These are phyloP conservation scores for Mycogone perniciosa DNA, from an alignment of 2,329 filamentous ascomycete genomes.

Conservation along the genomic window DNA sequence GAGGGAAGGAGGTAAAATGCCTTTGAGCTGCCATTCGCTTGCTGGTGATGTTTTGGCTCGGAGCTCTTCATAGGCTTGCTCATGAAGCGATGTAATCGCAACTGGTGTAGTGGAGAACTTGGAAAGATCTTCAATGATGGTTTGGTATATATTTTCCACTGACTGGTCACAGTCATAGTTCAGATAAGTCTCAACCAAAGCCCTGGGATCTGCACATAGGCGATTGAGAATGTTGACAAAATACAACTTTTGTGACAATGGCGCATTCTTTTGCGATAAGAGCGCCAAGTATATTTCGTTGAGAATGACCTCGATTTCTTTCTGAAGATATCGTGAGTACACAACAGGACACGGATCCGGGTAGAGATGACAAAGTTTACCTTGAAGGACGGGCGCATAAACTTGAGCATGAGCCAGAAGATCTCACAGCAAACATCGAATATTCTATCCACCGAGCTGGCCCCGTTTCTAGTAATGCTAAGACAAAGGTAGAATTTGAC, in stretches of 20 bases:
- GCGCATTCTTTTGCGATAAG: conserved; percentile 79
- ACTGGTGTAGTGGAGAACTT: conserved; percentile 78
- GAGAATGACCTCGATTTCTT: conserved; percentile 95
- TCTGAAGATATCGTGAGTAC: conserved; percentile 43
- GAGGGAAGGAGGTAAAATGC: conserved; percentile 79
- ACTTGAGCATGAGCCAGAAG: conserved; percentile 95
- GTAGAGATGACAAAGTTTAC: conserved; percentile 33
- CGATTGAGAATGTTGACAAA: conserved; percentile 82
- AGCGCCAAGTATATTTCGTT: conserved; percentile 96
- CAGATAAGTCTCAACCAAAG: conserved; percentile 88
- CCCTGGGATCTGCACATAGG: conserved; percentile 77
- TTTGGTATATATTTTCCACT: conserved; percentile 95
- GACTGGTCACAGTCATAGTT: conserved; percentile 98
- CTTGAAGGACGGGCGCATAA: conserved; percentile 91
- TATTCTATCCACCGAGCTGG: conserved; percentile 83
- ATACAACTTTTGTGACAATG: conserved; percentile 84
- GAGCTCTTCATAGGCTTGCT: conserved; percentile 81
- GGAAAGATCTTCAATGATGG: conserved; percentile 87
- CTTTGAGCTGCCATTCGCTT: conserved; percentile 78
- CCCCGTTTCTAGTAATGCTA: conserved; percentile 88
- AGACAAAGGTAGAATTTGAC: conserved; percentile 96
- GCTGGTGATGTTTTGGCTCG: conserved; percentile 54
- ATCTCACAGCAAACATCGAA: conserved; percentile 97
- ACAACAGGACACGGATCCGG: not conserved
- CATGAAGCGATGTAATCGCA: conserved; percentile 65